A percentile compares a stretch with the other conserved stretches of the same genome.
phyloP scores from a whole-genome alignment of 208 protist species.

The Spongospora subterranea region DNA sequence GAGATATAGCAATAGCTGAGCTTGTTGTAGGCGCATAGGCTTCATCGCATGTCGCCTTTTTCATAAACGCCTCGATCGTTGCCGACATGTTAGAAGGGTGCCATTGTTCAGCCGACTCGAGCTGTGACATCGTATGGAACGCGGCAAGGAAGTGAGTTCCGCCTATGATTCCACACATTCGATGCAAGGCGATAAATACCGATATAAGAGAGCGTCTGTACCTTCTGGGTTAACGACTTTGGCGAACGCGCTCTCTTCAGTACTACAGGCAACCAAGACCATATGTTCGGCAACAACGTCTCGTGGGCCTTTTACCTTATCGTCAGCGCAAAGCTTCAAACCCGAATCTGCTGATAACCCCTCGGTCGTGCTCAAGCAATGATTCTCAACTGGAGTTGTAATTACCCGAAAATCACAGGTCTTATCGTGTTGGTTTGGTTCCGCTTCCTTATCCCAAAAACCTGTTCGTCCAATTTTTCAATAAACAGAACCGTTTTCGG shows the following conservation, averaged over 20 bases:
- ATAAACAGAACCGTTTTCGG: background rate
- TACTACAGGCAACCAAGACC: constrained; percentile 29
- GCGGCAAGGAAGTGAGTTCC: background rate
- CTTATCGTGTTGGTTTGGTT: background rate
- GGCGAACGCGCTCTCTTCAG: constrained; percentile 15
- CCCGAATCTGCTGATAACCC: background rate
- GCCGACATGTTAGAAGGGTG: background rate
- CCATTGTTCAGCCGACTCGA: background rate
- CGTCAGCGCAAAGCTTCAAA: background rate
- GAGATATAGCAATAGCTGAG: background rate
- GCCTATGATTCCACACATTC: background rate
- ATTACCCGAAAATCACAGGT: constrained; percentile 48
- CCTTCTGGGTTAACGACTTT: constrained; percentile 27
- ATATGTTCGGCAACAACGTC: constrained; percentile 30
- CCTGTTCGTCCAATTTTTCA: background rate
- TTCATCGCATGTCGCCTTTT: constrained; percentile 18
- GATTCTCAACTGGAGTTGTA: background rate
- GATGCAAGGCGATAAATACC: background rate
- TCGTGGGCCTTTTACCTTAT: background rate
- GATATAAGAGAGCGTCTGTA: background rate
- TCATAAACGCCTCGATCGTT: constrained; percentile 30
- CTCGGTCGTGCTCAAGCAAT: background rate
- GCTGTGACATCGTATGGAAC: background rate
- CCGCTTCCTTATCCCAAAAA: background rate
- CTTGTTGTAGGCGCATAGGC: background rate